A percentile compares a stretch with the other conserved stretches of the same genome.
These are phyloP conservation scores for Omphalea diandra DNA, from an alignment of 441 rosid species.

Conservation along the genomic window DNA sequence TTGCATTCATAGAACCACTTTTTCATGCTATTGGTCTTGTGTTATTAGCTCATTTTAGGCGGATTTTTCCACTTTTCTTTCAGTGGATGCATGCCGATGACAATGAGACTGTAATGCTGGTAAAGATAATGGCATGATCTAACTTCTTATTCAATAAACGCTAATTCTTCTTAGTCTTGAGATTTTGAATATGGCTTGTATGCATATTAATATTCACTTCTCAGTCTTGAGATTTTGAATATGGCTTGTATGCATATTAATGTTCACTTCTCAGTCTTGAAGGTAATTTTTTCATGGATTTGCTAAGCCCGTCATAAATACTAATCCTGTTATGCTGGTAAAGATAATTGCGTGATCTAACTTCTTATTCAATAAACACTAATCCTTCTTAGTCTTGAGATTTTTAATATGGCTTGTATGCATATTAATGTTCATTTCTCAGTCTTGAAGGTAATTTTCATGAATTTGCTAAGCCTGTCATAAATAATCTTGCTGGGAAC, in stretches of 20 bases:
- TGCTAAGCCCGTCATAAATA: too few relatives aligned
- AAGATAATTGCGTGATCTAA: slow-evolving; percentile 5
- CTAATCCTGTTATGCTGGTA: slow-evolving; percentile 78
- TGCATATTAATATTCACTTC: background rate
- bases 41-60: slow-evolving; percentile 72
- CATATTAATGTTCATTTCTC: background rate
- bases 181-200: background rate
- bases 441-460: too few relatives aligned
- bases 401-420: background rate
- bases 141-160: background rate
- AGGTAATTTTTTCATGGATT: too few relatives aligned
- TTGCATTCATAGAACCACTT: slow-evolving; percentile 62
- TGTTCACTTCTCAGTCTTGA: too few relatives aligned
- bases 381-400: background rate
- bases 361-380: slow-evolving; percentile 1
- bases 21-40: slow-evolving; percentile 62
- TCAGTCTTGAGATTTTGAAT: background rate
- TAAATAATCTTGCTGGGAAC: too few relatives aligned
- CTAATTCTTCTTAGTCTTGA: background rate
- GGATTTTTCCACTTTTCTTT: slow-evolving; percentile 76
- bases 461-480: too few relatives aligned
- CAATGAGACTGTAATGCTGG: slow-evolving; percentile 75
- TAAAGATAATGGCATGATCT: slow-evolving; percentile 24
- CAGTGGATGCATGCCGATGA: slow-evolving; percentile 91
- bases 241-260: background rate